Conservation (phyloP, 192 early-diverging fungal genomes). For the Linderina pennispora region DNA sequence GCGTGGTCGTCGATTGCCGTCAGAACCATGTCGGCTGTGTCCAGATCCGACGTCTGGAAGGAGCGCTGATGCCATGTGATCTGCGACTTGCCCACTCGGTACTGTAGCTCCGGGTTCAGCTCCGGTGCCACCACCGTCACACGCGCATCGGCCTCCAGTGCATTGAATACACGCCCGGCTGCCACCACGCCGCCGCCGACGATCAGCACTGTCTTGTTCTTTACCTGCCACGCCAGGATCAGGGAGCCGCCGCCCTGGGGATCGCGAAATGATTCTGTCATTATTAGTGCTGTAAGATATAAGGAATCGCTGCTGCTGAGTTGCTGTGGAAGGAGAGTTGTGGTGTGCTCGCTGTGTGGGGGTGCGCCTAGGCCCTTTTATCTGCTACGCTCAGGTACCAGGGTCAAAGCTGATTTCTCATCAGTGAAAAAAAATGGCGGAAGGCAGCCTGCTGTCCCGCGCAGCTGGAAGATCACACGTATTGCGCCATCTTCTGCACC, state of each 20-base stretch:
- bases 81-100: slow-evolving; percentile 53
- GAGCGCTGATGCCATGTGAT: slow-evolving; percentile 45
- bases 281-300: slow-evolving; percentile 2
- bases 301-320: too few species aligned
- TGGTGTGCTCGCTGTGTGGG: too few species aligned
- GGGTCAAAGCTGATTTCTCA: too few species aligned
- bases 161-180: slow-evolving; percentile 72
- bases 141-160: slow-evolving; percentile 70
- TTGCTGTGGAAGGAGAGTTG: too few species aligned
- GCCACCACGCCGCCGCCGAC: slow-evolving; percentile 87
- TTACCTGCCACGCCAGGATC: slow-evolving; percentile 76
- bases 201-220: slow-evolving; percentile 71
- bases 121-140: slow-evolving; percentile 72
- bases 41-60: slow-evolving; percentile 47
- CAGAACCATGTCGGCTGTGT: slow-evolving; percentile 50
- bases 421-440: too few species aligned
- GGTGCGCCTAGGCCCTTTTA: too few species aligned
- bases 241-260: slow-evolving; percentile 67
- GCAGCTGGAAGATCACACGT: too few species aligned
- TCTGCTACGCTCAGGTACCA: too few species aligned
- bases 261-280: slow-evolving; percentile 43
- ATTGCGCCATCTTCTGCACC: too few species aligned
- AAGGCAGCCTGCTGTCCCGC: too few species aligned
- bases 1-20: slow-evolving; percentile 68
- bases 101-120: slow-evolving; percentile 58